A percentile compares a stretch with the other conserved stretches of the same genome.
These are phyloP conservation scores for Aspergillus puulaauensis DNA, from an alignment of 2,329 filamentous ascomycete species.

Conservation along the genomic window DNA sequence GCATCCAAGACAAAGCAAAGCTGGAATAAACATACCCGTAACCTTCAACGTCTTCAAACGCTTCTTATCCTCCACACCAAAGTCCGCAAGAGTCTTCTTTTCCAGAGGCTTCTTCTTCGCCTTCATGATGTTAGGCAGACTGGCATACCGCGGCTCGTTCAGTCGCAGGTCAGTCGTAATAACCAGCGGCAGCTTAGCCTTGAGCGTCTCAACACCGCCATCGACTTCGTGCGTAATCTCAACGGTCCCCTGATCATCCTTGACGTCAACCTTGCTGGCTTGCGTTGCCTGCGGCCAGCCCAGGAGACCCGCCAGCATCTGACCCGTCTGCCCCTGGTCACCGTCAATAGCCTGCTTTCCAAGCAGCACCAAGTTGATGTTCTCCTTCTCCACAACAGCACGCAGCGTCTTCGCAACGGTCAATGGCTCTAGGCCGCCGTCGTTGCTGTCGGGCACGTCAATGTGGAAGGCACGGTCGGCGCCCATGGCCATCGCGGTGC, in stretches of 20 bases:
- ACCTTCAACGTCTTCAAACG: constrained; percentile 90
- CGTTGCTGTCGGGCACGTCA: constrained; percentile 71
- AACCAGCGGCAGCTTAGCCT: constrained; percentile 82
- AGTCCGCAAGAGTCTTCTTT: constrained; percentile 84
- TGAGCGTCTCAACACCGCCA: constrained; percentile 87
- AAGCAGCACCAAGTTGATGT: constrained; percentile 86
- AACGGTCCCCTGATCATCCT: constrained; percentile 65
- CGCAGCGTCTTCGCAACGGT: constrained; percentile 87
- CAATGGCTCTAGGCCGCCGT: constrained; percentile 72
- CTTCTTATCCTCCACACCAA: constrained; percentile 71
- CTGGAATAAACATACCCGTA: constrained; percentile 57
- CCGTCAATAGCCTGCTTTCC: constrained; percentile 99
- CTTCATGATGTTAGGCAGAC: constrained; percentile 99
- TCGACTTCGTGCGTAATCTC: constrained; percentile 90
- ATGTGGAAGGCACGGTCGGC: constrained; percentile 90
- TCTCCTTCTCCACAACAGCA: constrained; percentile 76
- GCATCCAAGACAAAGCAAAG: neutral
- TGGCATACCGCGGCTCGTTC: constrained; percentile 94
- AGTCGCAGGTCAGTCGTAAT: constrained; percentile 92
- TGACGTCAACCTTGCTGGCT: constrained; percentile 78
- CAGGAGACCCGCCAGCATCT: constrained; percentile 92
- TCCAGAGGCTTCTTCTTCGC: constrained; percentile 99
- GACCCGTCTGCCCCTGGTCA: constrained; percentile 91
- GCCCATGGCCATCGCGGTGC: constrained; percentile 98
- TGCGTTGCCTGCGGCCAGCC: constrained; percentile 95